Percentiles rank a stretch among this genome's conserved stretches.
Evolutionary conservation across 192 early-diverging fungal genomes (phyloP).

Genomic region (Radiomyces spectabilis): DNA sequence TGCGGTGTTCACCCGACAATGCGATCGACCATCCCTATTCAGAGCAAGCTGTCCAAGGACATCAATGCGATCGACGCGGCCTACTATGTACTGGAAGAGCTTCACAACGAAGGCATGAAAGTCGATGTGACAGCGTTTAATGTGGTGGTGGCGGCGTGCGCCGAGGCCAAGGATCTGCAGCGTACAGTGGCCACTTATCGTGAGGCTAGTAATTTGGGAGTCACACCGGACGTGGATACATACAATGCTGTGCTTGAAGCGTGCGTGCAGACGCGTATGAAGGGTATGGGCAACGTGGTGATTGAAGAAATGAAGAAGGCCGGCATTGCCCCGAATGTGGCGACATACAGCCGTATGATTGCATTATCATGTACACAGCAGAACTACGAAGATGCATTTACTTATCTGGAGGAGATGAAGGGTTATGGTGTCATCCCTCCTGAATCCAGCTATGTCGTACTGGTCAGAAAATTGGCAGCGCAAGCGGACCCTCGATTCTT

Average conservation of each 20-base stretch:
- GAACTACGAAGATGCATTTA: slow-evolving; percentile 70
- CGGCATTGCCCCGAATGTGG: slow-evolving; percentile 39
- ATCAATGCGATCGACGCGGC: slow-evolving; percentile 33
- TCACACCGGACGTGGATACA: slow-evolving; percentile 42
- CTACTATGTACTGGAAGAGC: slow-evolving; percentile 35
- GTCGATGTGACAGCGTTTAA: slow-evolving; percentile 56
- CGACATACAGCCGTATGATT: slow-evolving; percentile 52
- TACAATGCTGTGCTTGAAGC: slow-evolving; percentile 50
- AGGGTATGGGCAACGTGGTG: slow-evolving; percentile 38
- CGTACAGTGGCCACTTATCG: slow-evolving; percentile 45
- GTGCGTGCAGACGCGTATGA: slow-evolving; percentile 41
- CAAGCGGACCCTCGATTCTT: slow-evolving; percentile 54
- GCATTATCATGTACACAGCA: slow-evolving; percentile 36
- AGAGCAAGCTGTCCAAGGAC: slow-evolving; percentile 19
- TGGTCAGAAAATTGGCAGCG: slow-evolving; percentile 49
- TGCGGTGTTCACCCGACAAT: slow-evolving; percentile 33
- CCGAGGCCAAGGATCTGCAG: slow-evolving; percentile 27
- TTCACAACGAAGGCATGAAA: slow-evolving; percentile 35
- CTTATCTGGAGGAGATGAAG: slow-evolving; percentile 69
- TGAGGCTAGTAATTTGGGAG: slow-evolving; percentile 26
- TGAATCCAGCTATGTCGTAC: slow-evolving; percentile 35
- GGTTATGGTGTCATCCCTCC: slow-evolving; percentile 48
- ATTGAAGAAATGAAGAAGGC: slow-evolving; percentile 43
- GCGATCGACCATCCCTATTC: slow-evolving; percentile 33
- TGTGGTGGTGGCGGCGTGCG: slow-evolving; percentile 45